phyloP scores from a whole-genome alignment of 768 basidiomycete species.

The Clathrus columnatus region DNA sequence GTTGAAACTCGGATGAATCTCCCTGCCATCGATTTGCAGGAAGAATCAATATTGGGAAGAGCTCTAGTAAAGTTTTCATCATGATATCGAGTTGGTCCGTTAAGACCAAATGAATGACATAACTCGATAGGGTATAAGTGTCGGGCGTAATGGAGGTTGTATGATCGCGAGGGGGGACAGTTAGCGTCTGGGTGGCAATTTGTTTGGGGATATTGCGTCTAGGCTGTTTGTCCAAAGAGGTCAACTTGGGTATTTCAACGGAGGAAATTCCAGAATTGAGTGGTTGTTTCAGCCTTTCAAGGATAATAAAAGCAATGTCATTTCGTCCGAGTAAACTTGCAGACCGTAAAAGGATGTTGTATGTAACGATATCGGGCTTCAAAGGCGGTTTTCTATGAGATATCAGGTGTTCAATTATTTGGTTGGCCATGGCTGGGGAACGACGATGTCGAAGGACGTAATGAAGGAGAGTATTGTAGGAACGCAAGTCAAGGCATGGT shows the following conservation, averaged over 20 bases:
- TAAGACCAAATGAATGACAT: constrained; percentile 43
- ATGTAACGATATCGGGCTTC: constrained; percentile 40
- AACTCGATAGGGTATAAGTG: constrained; percentile 39
- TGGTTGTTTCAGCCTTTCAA: constrained; percentile 25
- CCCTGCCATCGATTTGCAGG: not conserved
- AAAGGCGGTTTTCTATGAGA: constrained; percentile 31
- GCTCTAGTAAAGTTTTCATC: constrained; percentile 36
- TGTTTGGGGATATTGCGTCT: not conserved
- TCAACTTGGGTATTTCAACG: not conserved
- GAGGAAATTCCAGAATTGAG: not conserved
- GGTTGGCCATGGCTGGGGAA: constrained; percentile 38
- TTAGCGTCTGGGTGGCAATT: constrained; percentile 10
- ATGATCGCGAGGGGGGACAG: constrained; percentile 9
- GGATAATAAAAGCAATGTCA: constrained; percentile 31
- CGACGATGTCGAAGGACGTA: constrained; percentile 57
- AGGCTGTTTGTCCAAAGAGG: not conserved
- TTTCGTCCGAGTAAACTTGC: constrained; percentile 41
- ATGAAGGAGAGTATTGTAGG: constrained; percentile 56
- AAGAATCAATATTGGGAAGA: constrained; percentile 37
- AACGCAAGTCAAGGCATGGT: constrained; percentile 29
- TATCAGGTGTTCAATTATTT: constrained; percentile 49
- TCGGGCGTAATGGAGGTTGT: constrained; percentile 25
- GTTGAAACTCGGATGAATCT: not conserved
- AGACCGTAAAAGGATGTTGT: constrained; percentile 51
- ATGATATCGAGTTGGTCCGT: constrained; percentile 40